Conservation (phyloP, 306 rosid species). For the Cucurbita ficifolia region DNA sequence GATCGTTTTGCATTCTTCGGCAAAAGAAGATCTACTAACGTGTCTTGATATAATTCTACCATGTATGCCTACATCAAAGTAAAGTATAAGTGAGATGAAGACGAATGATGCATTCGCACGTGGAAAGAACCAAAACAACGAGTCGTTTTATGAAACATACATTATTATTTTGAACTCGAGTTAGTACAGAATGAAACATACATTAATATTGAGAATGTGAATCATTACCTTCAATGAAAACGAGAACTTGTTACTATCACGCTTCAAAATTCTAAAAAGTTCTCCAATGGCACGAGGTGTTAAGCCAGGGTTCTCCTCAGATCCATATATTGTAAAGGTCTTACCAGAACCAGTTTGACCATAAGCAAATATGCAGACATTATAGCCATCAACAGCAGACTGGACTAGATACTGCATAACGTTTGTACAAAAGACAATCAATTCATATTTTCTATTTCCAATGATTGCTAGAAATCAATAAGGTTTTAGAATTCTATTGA, state of each 20-base stretch:
- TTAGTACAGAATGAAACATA: background rate
- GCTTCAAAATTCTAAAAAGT: slow-evolving; percentile 53
- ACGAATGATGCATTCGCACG: background rate
- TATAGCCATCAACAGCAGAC: slow-evolving; percentile 81
- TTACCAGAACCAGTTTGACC: slow-evolving; percentile 97
- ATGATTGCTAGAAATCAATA: background rate
- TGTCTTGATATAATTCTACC: slow-evolving; percentile 91
- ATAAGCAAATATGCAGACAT: slow-evolving; percentile 86
- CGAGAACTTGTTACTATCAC: slow-evolving; percentile 58
- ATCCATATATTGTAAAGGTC: slow-evolving; percentile 79
- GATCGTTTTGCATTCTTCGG: slow-evolving; percentile 57
- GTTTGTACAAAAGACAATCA: background rate
- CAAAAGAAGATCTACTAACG: slow-evolving; percentile 75
- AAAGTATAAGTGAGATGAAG: background rate
- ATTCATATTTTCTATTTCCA: background rate
- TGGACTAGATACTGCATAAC: slow-evolving; percentile 76
- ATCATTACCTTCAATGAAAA: slow-evolving; percentile 60
- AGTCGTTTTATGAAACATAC: background rate
- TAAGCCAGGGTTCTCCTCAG: slow-evolving; percentile 62
- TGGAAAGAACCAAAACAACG: background rate
- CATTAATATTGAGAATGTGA: background rate
- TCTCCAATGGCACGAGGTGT: slow-evolving; percentile 74
- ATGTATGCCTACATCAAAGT: slow-evolving; percentile 57
- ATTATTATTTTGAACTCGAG: background rate
- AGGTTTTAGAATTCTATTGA: slow-evolving; percentile 6